Evolutionary conservation across 1,284 basidiomycete species (phyloP).

Genomic region (Irpex lacteus): DNA sequence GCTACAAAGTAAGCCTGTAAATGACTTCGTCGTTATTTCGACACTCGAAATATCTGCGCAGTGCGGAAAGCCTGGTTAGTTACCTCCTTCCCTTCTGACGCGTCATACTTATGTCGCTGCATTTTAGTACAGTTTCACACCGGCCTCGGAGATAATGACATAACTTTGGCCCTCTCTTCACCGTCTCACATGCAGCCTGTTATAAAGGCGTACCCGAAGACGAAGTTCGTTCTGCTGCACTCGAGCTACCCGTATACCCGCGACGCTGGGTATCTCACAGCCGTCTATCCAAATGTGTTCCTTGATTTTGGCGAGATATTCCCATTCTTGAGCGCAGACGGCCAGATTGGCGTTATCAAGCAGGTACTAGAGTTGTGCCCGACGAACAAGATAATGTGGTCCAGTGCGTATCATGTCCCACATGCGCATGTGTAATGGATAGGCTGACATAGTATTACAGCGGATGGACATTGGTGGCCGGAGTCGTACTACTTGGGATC

Average conservation of each 20-base stretch:
- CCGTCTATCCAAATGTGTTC: constrained; percentile 70
- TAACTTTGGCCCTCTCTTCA: constrained; percentile 54
- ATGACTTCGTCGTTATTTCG: constrained; percentile 62
- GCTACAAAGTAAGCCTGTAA: constrained; percentile 58
- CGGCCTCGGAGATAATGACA: constrained; percentile 72
- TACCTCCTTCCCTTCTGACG: too few relatives aligned
- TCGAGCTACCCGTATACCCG: constrained; percentile 71
- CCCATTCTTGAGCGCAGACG: constrained; percentile 59
- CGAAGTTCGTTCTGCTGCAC: constrained; percentile 67
- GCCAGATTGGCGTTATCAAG: constrained; percentile 55
- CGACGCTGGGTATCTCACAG: constrained; percentile 71
- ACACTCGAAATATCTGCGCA: constrained; percentile 50
- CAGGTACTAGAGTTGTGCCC: constrained; percentile 70
- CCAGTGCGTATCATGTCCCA: constrained; percentile 44
- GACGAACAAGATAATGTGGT: constrained; percentile 77
- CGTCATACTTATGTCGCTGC: not conserved
- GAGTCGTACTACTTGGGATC: constrained; percentile 70
- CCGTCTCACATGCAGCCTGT: constrained; percentile 66
- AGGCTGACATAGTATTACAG: constrained; percentile 31
- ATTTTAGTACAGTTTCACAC: constrained; percentile 76
- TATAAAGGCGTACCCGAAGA: constrained; percentile 58
- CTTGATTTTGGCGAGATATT: constrained; percentile 82
- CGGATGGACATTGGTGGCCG: constrained; percentile 78
- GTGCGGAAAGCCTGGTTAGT: constrained; percentile 54
- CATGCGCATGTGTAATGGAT: not conserved